Conservation (phyloP, 352 stramenopile species). For the Thraustotheca clavata region DNA sequence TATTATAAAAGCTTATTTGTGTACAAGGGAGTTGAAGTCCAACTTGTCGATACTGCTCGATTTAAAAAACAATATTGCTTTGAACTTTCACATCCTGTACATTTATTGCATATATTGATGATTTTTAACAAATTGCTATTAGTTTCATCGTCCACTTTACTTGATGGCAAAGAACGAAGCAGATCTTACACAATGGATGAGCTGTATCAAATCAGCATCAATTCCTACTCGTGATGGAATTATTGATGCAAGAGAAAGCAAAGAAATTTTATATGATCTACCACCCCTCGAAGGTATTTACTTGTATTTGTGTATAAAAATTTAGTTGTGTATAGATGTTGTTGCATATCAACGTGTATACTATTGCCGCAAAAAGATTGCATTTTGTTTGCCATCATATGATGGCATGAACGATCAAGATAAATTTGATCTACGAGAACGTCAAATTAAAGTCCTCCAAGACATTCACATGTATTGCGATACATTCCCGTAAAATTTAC, state of each 20-base stretch:
- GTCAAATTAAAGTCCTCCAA: conserved; percentile 68
- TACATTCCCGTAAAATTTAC: conserved; percentile 41
- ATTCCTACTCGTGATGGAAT: conserved; percentile 39
- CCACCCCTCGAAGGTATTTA: conserved; percentile 46
- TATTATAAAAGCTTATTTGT: too few relatives aligned
- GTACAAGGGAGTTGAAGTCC: conserved; percentile 69
- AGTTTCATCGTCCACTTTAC: conserved; percentile 75
- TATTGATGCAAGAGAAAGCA: conserved; percentile 5
- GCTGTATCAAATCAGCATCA: conserved; percentile 65
- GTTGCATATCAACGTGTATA: conserved; percentile 69
- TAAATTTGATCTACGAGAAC: conserved; percentile 81
- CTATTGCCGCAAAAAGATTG: conserved; percentile 80
- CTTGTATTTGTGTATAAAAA: neutral
- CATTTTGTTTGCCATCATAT: conserved; percentile 59
- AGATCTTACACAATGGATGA: conserved; percentile 80
- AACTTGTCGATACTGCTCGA: conserved; percentile 56
- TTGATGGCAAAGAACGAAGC: conserved; percentile 81
- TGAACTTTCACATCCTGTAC: conserved; percentile 73
- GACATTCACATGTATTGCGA: conserved; percentile 84
- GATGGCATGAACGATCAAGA: conserved; percentile 38
- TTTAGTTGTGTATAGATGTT: neutral
- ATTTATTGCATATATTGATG: conserved; percentile 13
- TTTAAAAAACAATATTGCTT: conserved; percentile 86
- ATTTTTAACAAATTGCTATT: neutral
- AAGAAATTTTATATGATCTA: conserved; percentile 71